Evolutionary conservation across 352 stramenopile species (phyloP).

Genomic region (Phytophthora melonis): DNA sequence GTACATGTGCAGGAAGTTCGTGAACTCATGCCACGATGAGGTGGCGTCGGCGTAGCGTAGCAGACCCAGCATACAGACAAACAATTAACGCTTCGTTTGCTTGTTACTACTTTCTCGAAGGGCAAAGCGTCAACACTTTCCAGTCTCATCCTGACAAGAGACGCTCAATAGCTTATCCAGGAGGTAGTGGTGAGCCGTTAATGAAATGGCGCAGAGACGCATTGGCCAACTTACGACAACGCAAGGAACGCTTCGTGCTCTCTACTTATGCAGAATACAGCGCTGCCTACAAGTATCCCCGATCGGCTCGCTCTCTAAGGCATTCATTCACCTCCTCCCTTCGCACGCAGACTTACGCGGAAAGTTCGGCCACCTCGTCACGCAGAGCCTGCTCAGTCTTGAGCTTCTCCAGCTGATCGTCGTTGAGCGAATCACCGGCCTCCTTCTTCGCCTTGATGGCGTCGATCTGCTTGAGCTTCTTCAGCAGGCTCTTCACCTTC

Average conservation of each 20-base stretch:
- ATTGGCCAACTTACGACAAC: background rate
- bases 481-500: slow-evolving; percentile 83
- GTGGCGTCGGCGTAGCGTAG: slow-evolving; percentile 17
- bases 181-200: no score
- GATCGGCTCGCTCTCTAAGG: slow-evolving; percentile 14
- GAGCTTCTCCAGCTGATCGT: slow-evolving; percentile 85
- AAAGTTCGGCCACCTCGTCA: slow-evolving; percentile 74
- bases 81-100: slow-evolving; percentile 30
- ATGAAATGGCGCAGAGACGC: no score
- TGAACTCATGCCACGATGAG: slow-evolving; percentile 3
- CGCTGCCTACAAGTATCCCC: slow-evolving; percentile 1
- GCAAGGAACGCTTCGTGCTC: background rate
- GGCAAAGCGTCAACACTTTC: no score
- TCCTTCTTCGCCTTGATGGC: slow-evolving; percentile 82
- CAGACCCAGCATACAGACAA: slow-evolving; percentile 25
- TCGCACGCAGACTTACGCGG: slow-evolving; percentile 33
- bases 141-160: no score
- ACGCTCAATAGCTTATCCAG: no score
- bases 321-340: slow-evolving; percentile 11
- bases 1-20: slow-evolving; percentile 33
- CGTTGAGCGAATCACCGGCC: slow-evolving; percentile 78
- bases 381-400: slow-evolving; percentile 67
- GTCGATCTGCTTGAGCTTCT: slow-evolving; percentile 92
- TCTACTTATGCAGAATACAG: slow-evolving; percentile 7
- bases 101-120: slow-evolving; percentile 6